phyloP scores from a whole-genome alignment of 345 rosid species.

The Alliaria petiolata region DNA sequence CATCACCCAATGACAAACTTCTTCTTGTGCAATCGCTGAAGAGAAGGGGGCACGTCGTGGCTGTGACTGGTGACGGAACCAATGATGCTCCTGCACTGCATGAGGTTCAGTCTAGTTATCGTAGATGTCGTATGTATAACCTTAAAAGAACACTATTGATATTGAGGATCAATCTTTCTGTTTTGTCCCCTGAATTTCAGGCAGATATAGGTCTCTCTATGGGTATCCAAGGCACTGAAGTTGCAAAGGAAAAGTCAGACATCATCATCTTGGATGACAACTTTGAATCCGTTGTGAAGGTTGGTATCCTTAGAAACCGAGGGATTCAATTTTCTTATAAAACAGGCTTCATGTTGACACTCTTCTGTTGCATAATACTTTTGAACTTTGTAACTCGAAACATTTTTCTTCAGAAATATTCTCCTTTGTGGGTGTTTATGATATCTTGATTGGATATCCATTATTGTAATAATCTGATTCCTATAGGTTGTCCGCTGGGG shows the following conservation, averaged over 20 bases:
- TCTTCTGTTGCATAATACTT: neutral
- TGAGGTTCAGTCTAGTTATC: constrained; percentile 48
- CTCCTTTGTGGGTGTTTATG: neutral
- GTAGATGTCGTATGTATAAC: neutral
- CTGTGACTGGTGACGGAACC: constrained; percentile 94
- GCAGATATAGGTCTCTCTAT: constrained; percentile 98
- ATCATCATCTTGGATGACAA: constrained; percentile 93
- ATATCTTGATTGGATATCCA: neutral
- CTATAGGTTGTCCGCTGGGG: constrained; percentile 96
- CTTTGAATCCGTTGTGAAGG: constrained; percentile 97
- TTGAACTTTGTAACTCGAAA: neutral
- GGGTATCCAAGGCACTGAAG: constrained; percentile 99
- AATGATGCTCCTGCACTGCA: constrained; percentile 94
- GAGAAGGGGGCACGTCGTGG: constrained; percentile 72
- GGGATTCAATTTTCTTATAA: neutral
- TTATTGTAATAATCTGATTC: neutral
- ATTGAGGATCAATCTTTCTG: neutral
- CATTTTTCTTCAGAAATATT: neutral
- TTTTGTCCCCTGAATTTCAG: constrained; percentile 39
- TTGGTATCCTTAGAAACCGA: neutral
- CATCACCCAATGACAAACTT: constrained; percentile 89
- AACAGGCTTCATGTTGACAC: neutral
- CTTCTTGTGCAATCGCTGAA: constrained; percentile 83
- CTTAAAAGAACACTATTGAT: neutral
- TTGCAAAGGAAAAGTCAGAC: constrained; percentile 97